Percentiles rank a stretch among this genome's conserved stretches.
Evolutionary conservation across 2,329 filamentous ascomycete species (phyloP).

Genomic region (Magnaporthiopsis incrustans): DNA sequence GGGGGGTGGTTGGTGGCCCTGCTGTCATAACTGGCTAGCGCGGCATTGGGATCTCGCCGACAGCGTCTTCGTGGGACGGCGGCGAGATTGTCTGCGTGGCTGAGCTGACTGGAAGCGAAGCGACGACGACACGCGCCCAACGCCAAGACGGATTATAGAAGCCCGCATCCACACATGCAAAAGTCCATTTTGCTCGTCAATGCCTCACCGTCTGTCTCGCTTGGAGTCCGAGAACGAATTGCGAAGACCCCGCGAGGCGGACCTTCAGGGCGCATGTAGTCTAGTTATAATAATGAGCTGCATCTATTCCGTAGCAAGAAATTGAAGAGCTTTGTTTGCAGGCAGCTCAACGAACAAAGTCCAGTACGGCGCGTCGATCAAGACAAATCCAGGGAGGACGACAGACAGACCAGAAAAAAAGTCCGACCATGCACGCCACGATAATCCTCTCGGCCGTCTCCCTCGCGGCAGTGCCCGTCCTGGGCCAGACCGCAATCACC

Average conservation of each 20-base stretch:
- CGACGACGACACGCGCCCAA: not conserved
- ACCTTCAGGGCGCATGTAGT: not conserved
- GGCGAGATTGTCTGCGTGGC: not conserved
- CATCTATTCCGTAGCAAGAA: not conserved
- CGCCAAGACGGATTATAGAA: not conserved
- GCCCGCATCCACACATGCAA: no score
- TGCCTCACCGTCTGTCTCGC: no score
- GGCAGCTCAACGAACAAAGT: not conserved
- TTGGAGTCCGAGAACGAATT: not conserved
- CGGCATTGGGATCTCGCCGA: no score
- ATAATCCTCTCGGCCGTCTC: not conserved
- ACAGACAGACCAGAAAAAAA: not conserved
- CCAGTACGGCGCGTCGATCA: not conserved
- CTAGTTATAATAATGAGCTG: not conserved
- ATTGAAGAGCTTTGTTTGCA: not conserved
- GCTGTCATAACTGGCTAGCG: not conserved
- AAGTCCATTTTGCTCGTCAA: no score
- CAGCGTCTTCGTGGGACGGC: no score
- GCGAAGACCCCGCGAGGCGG: no score
- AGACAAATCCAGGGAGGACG: not conserved
- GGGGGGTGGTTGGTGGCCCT: no score
- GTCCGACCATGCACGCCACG: not conserved
- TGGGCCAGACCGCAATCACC: conserved; percentile 1
- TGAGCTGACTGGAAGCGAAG: not conserved
- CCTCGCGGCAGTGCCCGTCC: not conserved